Base-by-base conservation (phyloP, 345 rosid species). In the Linum lewisii region DNA sequence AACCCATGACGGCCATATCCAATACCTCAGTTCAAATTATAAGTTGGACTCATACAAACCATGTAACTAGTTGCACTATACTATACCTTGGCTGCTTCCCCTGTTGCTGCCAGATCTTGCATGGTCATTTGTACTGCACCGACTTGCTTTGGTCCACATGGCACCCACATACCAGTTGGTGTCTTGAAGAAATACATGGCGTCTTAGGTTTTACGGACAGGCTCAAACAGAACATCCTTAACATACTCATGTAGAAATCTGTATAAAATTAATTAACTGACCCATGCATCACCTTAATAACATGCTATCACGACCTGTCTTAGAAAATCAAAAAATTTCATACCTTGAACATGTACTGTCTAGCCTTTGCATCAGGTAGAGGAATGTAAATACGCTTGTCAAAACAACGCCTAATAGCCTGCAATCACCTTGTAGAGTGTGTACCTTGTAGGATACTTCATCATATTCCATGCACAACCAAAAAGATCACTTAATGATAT, bases 331-430 rank as follows among this genome's bases (percentile, higher is more conserved):
- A 11, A 42, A 3, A 42, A 16, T 42, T 42, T 16, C 18, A 45
- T 77, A 90, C 97, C 74, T 90, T 90, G 80, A 90, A 90, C 81
- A 90, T 90, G 67, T 90, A 94, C 53, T 84, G 91, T 36, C 97
- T 77, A 69, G 97, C 97, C 79, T 90, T 90, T 72, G 61, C 42
- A 61, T 90, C 97, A 42, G 97, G 97, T 21, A 90, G 96, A 15
- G 97, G 97, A 72, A 90, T 90, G 66, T 90, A 90, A 50, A 90
- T 90, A 38, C 97, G 88, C 83, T 90, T 90, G 77, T 90, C 97
- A 77, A 90, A 90, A 69, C 97, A 96, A 45, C 97, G 68, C 51
- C 97, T 64, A 61, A 90, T 85, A 51, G 97, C 97, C 97, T 90
- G 83, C 53, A 71, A 55, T 67, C 59, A 77, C 38, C 47, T 42